Conservation (phyloP, 495 filamentous ascomycete genomes). For the Clavariopsis aquatica region DNA sequence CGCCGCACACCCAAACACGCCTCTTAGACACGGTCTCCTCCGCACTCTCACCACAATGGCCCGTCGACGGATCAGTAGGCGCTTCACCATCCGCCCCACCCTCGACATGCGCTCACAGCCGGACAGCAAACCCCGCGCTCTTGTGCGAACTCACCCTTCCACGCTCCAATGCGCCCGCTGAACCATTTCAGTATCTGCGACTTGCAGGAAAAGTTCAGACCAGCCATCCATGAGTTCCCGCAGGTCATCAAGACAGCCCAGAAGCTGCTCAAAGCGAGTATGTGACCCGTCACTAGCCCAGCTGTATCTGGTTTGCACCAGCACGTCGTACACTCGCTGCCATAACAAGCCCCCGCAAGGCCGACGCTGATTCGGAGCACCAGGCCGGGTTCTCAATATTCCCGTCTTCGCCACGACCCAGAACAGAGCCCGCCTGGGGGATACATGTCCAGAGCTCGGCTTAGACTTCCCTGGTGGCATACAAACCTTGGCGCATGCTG, state of each 20-base stretch:
- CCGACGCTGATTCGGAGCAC: conserved; percentile 1
- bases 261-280: conserved; percentile 55
- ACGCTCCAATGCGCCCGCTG: conserved; percentile 13
- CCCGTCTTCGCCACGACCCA: conserved; percentile 87
- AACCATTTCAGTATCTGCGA: conserved; percentile 75
- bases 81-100: conserved; percentile 4
- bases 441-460: conserved; percentile 69
- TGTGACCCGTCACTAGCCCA: conserved; percentile 22
- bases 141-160: conserved; percentile 35
- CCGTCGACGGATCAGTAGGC: conserved; percentile 32
- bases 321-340: background rate
- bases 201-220: conserved; percentile 89
- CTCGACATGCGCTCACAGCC: conserved; percentile 26
- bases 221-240: conserved; percentile 76
- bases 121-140: conserved; percentile 41
- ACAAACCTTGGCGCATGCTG: conserved; percentile 57
- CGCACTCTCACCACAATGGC: conserved; percentile 23
- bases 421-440: conserved; percentile 70
- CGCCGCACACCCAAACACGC: background rate
- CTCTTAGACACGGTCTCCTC: background rate
- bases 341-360: conserved; percentile 4
- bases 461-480: conserved; percentile 46
- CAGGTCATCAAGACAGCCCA: conserved; percentile 62
- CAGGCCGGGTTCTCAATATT: conserved; percentile 63
- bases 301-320: background rate